Percentiles rank a stretch among this genome's conserved stretches.
These are phyloP conservation scores for Mycena albidolilacea DNA, from an alignment of 768 basidiomycete species.

Conservation along the genomic window DNA sequence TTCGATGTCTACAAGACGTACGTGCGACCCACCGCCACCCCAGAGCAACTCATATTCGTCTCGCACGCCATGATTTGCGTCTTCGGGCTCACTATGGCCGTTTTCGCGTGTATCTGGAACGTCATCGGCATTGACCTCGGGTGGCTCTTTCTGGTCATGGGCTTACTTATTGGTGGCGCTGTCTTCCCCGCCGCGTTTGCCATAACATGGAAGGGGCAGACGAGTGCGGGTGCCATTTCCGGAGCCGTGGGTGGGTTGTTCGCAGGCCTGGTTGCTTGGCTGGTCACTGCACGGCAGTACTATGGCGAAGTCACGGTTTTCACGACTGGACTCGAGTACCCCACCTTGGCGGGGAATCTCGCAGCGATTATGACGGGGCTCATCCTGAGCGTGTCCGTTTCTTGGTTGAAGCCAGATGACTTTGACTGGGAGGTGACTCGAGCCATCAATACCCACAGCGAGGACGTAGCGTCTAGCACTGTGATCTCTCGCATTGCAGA, in stretches of 20 bases:
- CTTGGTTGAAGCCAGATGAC: constrained; percentile 13
- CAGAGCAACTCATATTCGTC: constrained; percentile 26
- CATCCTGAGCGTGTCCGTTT: constrained; percentile 19
- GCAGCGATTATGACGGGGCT: constrained; percentile 23
- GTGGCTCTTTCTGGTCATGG: constrained; percentile 33
- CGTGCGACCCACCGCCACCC: constrained; percentile 12
- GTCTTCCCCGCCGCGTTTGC: constrained; percentile 30
- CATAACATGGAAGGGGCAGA: constrained; percentile 51
- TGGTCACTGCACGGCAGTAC: constrained; percentile 45
- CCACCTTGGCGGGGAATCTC: constrained; percentile 31
- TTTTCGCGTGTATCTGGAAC: constrained; percentile 27
- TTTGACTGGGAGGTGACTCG: constrained; percentile 32
- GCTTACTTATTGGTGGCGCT: constrained; percentile 31
- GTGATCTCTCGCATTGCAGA: neutral
- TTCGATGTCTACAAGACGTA: constrained; percentile 44
- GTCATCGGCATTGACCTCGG: constrained; percentile 29
- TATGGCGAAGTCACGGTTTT: constrained; percentile 45
- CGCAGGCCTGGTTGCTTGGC: constrained; percentile 54
- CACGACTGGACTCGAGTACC: constrained; percentile 32
- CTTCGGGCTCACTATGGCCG: constrained; percentile 27
- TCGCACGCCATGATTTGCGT: constrained; percentile 29
- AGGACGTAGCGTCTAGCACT: neutral
- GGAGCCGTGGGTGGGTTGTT: constrained; percentile 52
- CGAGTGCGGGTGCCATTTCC: constrained; percentile 47
- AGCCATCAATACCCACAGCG: constrained; percentile 12